Conservation (phyloP, 31 red algal genomes). For the Asparagopsis taxiformis region DNA sequence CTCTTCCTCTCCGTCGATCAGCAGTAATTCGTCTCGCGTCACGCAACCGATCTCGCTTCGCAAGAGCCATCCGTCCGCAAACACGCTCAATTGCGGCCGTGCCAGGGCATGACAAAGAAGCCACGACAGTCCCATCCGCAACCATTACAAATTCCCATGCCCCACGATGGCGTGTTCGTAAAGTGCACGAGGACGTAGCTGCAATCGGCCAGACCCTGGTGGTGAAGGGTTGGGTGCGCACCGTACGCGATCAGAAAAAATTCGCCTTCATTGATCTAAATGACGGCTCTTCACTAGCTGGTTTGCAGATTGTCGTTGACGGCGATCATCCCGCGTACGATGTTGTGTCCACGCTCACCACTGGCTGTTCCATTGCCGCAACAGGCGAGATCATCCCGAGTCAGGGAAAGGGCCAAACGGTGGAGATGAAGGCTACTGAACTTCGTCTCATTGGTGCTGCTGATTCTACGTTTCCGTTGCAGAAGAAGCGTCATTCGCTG, state of each 20-base stretch:
- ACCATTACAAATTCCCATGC: conserved; percentile 4
- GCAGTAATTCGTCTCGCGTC: too few species aligned
- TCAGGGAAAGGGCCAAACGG: conserved; percentile 66
- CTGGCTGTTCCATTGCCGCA: conserved; percentile 85
- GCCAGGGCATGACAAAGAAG: too few species aligned
- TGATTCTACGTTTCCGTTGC: conserved; percentile 74
- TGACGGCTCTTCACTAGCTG: conserved; percentile 85
- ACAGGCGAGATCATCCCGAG: conserved; percentile 70
- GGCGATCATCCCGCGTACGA: conserved; percentile 43
- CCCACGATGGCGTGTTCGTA: conserved; percentile 34
- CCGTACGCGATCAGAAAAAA: conserved; percentile 84
- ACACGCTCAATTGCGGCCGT: too few species aligned
- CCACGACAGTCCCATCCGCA: conserved; percentile 7
- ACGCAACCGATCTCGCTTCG: too few species aligned
- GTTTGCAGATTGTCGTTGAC: conserved; percentile 84
- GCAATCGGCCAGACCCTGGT: conserved; percentile 57
- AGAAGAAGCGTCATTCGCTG: conserved; percentile 96
- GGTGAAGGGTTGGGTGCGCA: conserved; percentile 95
- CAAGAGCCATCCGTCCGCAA: too few species aligned
- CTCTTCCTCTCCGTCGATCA: too few species aligned
- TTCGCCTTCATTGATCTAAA: conserved; percentile 96
- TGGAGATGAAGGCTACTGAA: conserved; percentile 71
- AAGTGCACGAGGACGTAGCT: conserved; percentile 31
- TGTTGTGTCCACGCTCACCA: conserved; percentile 54
- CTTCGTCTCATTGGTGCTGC: conserved; percentile 65